Evolutionary conservation across 768 basidiomycete species (phyloP).

Genomic region (Mycena maculata): DNA sequence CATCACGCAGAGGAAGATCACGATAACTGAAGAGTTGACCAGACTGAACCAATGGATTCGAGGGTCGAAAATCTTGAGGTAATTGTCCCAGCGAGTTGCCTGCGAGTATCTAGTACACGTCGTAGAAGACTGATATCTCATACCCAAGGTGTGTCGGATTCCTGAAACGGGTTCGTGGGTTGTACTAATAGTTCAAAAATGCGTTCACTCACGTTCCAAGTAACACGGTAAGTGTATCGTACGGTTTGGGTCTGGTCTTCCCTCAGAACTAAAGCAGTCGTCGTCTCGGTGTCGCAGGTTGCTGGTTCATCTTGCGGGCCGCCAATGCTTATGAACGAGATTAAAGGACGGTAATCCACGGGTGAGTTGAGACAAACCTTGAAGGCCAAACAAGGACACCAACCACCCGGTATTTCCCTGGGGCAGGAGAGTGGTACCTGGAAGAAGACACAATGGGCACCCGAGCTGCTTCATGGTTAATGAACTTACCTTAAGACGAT

Average conservation of each 20-base stretch:
- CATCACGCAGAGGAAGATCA: slow-evolving; percentile 91
- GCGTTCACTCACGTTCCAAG: slow-evolving; percentile 76
- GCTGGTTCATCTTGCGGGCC: slow-evolving; percentile 63
- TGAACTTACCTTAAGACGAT: slow-evolving; percentile 74
- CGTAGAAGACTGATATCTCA: slow-evolving; percentile 9
- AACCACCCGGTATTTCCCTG: slow-evolving; percentile 85
- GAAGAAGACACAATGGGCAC: slow-evolving; percentile 21
- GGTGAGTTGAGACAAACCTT: slow-evolving; percentile 45
- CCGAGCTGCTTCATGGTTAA: neutral
- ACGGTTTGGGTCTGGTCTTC: slow-evolving; percentile 72
- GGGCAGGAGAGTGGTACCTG: slow-evolving; percentile 84
- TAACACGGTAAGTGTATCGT: slow-evolving; percentile 88
- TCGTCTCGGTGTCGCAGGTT: slow-evolving; percentile 62
- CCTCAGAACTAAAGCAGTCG: slow-evolving; percentile 65
- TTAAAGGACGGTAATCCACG: slow-evolving; percentile 5
- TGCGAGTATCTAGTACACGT: slow-evolving; percentile 40
- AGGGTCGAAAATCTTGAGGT: slow-evolving; percentile 93
- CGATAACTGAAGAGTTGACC: slow-evolving; percentile 92
- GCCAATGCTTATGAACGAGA: slow-evolving; percentile 70
- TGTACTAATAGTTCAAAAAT: neutral
- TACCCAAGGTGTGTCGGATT: slow-evolving; percentile 90
- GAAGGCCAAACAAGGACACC: slow-evolving; percentile 88
- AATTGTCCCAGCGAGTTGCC: slow-evolving; percentile 97
- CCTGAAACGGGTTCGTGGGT: slow-evolving; percentile 51
- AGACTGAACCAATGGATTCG: slow-evolving; percentile 97